Conservation (phyloP, 176 grass and related monocot genomes). For the Aegilops longissima region DNA sequence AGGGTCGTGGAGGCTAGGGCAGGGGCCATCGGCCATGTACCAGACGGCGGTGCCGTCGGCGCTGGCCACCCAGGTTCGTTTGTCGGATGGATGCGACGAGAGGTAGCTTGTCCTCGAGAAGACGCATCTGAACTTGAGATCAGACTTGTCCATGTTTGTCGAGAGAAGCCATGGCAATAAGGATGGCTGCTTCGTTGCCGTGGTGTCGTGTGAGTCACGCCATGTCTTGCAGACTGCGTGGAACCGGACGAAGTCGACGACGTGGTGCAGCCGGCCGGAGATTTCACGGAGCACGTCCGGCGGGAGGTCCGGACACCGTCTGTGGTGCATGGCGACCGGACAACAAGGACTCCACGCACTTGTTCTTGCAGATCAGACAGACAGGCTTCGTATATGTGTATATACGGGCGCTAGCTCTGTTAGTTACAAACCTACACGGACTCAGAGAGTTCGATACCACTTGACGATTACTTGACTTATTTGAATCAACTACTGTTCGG, state of each 20-base stretch:
- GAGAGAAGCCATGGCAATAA: background rate
- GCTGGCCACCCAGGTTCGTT: background rate
- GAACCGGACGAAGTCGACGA: background rate
- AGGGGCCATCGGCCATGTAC: background rate
- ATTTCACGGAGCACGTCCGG: background rate
- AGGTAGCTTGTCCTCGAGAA: background rate
- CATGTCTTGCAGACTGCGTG: background rate
- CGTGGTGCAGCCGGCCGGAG: background rate
- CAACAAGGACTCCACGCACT: no score
- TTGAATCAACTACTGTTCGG: no score
- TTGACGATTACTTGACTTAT: no score
- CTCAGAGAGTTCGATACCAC: no score
- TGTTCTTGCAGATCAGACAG: no score
- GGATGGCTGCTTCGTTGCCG: no score
- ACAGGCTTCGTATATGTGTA: no score
- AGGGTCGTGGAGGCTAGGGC: background rate
- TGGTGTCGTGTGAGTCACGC: background rate
- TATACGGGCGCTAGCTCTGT: no score
- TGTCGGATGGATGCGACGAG: background rate
- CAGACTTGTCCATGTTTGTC: background rate
- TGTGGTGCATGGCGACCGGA: no score
- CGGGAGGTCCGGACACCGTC: background rate
- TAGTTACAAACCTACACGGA: no score
- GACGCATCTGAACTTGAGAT: background rate
- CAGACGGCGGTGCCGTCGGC: background rate